Conservation (phyloP, 1,284 basidiomycete species). For the Porodaedalea pini region DNA sequence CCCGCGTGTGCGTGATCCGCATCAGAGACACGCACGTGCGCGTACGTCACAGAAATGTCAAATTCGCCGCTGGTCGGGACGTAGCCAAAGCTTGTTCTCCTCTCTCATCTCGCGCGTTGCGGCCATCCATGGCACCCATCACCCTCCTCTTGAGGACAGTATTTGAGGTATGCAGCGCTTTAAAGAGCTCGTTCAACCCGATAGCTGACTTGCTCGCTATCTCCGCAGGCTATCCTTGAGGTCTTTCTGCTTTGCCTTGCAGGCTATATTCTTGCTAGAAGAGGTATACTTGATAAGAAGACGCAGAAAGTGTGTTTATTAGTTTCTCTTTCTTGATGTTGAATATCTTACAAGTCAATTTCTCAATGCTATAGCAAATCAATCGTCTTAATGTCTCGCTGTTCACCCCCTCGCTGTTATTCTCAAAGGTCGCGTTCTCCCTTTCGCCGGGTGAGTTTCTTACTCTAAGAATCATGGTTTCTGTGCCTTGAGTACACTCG, state of each 20-base stretch:
- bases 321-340: neutral
- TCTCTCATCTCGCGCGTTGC: neutral
- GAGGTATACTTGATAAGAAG: slow-evolving; percentile 83
- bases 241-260: slow-evolving; percentile 86
- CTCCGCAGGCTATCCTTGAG: slow-evolving; percentile 80
- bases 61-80: neutral
- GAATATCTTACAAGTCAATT: neutral
- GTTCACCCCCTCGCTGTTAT: slow-evolving; percentile 89
- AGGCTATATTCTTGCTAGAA: slow-evolving; percentile 78
- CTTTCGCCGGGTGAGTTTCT: slow-evolving; percentile 55
- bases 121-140: slow-evolving; percentile 19
- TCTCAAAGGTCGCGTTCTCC: slow-evolving; percentile 90
- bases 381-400: slow-evolving; percentile 82
- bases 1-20: no score
- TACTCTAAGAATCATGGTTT: no score
- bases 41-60: neutral
- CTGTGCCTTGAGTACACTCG: no score
- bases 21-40: slow-evolving; percentile 1
- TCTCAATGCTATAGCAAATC: slow-evolving; percentile 50
- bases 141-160: slow-evolving; percentile 43
- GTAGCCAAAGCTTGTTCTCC: neutral
- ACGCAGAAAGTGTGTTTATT: slow-evolving; percentile 71
- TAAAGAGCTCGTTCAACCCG: neutral
- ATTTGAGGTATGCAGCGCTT: slow-evolving; percentile 42
- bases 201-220: neutral